Evolutionary conservation across 108 stramenopile genomes (phyloP), one percentile per base, ranked within the genome.

Genomic region (Schizochytrium sp.): DNA sequence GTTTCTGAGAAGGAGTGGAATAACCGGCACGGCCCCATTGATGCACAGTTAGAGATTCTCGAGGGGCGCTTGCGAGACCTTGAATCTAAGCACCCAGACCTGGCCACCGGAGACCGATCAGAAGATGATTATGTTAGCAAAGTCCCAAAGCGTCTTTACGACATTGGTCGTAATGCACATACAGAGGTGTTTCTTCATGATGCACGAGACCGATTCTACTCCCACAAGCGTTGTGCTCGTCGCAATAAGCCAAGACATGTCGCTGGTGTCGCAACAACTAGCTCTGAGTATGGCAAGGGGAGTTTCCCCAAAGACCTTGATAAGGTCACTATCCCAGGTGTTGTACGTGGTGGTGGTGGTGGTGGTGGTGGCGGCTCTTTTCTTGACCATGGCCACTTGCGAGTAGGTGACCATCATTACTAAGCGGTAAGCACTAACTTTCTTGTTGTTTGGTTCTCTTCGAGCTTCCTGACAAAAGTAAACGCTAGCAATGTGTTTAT

Each of bases 81-180:
- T 38, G 49, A 83, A 8, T 8, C 5, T n/a, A 8, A 42, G 73
- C 73, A 83, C 50, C 73, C 73, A 46, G 50, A 53, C 49, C 73
- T 83, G 0, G 61, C 61, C 42, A 42, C 42, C 12, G 73, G 73
- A 4, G 73, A 83, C 0, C 73, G 49, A n/a, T 53, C 49, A n/a
- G 73, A 83, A 50, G 50, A 53, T 50, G 73, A 83, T 19, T 83
- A 83, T 83, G 73, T 83, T 46, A 38, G 19, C 12, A 46, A 83
- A 12, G 73, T 83, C 5, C 73, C 73, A 8, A 47, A 53, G 50
- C 46, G 50, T 8, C 73, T 83, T 28, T 83, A 83, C 50, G 73
- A 83, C 53, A 83, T 83, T 83, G 73, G 73, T 0, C 73, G 73
- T 28, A 53, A 47, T 8, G 73, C 49, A 5, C 46, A 47, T 50